phyloP scores from a whole-genome alignment of 2,329 filamentous ascomycete species.

The Cladosporium cucumerinum region DNA sequence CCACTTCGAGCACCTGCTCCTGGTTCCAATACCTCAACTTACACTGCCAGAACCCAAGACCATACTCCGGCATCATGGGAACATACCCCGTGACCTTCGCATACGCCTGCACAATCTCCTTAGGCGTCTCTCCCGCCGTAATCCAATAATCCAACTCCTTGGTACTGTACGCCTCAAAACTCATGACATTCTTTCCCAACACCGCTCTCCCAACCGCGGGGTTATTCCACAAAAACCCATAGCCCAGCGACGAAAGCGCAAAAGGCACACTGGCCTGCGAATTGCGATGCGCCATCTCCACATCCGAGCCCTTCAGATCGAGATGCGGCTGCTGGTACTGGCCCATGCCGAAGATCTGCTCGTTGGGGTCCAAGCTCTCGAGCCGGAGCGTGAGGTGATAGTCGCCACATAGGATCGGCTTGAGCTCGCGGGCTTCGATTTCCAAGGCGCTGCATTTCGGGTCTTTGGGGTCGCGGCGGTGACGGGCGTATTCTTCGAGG shows the following conservation, averaged over 20 bases:
- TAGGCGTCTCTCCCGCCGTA: conserved; percentile 55
- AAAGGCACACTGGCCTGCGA: conserved; percentile 65
- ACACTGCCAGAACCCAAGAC: conserved; percentile 66
- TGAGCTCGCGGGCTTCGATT: conserved; percentile 58
- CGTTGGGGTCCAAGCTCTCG: conserved; percentile 51
- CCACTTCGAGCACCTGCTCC: conserved; percentile 59
- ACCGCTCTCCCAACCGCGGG: conserved; percentile 60
- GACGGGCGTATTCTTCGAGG: conserved; percentile 54
- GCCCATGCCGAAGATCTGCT: conserved; percentile 67
- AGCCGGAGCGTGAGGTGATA: conserved; percentile 59
- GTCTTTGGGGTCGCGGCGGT: conserved; percentile 51
- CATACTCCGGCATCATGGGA: conserved; percentile 67
- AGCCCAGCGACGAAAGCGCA: conserved; percentile 57
- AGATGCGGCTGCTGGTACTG: conserved; percentile 64
- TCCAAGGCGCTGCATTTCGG: conserved; percentile 58
- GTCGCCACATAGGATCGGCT: conserved; percentile 50
- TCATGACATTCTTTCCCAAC: conserved; percentile 59
- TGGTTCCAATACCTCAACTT: conserved; percentile 65
- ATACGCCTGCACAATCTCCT: conserved; percentile 56
- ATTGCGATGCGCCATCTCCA: conserved; percentile 65
- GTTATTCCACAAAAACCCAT: conserved; percentile 66
- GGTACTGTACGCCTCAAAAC: conserved; percentile 59
- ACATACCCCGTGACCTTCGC: conserved; percentile 56
- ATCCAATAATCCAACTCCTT: conserved; percentile 62
- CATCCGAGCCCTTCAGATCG: conserved; percentile 60